Evolutionary conservation across 1,284 basidiomycete genomes (phyloP).

Genomic region (Cutaneotrichosporon dermatis): DNA sequence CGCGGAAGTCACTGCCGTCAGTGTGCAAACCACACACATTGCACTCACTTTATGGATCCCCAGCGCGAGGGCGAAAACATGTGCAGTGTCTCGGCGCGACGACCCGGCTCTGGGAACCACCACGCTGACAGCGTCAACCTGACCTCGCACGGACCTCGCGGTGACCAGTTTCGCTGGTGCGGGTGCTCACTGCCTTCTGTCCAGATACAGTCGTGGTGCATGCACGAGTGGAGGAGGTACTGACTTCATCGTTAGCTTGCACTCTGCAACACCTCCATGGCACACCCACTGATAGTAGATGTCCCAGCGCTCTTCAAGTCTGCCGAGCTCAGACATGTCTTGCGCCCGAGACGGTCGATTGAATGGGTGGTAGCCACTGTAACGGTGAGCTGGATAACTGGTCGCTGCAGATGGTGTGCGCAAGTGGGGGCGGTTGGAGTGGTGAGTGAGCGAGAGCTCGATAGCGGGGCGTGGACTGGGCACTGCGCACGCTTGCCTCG

Average conservation of each 20-base stretch:
- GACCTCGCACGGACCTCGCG: too few relatives aligned
- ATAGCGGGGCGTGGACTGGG: too few relatives aligned
- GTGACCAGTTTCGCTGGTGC: neutral
- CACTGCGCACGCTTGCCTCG: too few relatives aligned
- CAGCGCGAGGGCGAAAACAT: conserved; percentile 29
- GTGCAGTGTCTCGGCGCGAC: conserved; percentile 23
- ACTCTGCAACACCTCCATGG: too few relatives aligned
- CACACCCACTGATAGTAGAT: conserved; percentile 18
- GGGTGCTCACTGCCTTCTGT: conserved; percentile 22
- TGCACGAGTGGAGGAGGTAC: conserved; percentile 26
- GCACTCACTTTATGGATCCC: conserved; percentile 24
- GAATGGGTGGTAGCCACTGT: conserved; percentile 4
- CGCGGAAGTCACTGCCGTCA: conserved; percentile 19
- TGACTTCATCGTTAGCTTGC: conserved; percentile 7
- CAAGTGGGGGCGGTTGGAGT: too few relatives aligned
- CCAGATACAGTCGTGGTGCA: conserved; percentile 28
- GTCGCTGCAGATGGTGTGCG: neutral
- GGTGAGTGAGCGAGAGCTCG: too few relatives aligned
- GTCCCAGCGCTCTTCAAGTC: conserved; percentile 19
- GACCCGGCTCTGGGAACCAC: conserved; percentile 35
- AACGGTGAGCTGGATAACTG: neutral
- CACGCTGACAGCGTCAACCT: conserved; percentile 19
- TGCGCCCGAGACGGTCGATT: conserved; percentile 9
- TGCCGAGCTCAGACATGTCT: conserved; percentile 16
- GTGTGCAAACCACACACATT: neutral